These are phyloP conservation scores for Miscanthus lutarioriparius DNA, from an alignment of 176 grass and related monocot genomes.

Conservation along the genomic window DNA sequence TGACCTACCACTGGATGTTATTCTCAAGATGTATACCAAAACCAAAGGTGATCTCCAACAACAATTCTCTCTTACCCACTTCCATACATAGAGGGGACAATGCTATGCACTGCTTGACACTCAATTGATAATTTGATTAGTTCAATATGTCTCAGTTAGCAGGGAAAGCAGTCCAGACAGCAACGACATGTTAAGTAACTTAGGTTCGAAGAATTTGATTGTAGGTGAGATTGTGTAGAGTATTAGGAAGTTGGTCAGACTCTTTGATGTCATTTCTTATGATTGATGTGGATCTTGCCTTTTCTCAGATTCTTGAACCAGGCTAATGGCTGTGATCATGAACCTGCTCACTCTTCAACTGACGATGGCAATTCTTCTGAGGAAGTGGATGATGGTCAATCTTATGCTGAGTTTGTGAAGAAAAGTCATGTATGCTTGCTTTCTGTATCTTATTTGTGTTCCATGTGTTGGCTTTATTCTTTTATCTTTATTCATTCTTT, in stretches of 20 bases:
- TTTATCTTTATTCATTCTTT: background rate
- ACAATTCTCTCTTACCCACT: slow-evolving; percentile 28
- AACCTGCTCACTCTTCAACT: slow-evolving; percentile 52
- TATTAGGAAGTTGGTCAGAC: slow-evolving; percentile 38
- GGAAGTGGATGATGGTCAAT: slow-evolving; percentile 40
- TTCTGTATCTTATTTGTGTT: background rate
- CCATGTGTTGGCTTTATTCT: background rate
- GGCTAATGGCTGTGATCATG: slow-evolving; percentile 70
- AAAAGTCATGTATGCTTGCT: slow-evolving; percentile 52
- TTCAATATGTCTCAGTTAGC: slow-evolving; percentile 88
- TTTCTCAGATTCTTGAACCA: slow-evolving; percentile 72
- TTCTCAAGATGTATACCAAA: slow-evolving; percentile 61
- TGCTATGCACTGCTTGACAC: slow-evolving; percentile 18
- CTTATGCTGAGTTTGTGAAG: slow-evolving; percentile 40
- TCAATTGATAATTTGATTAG: slow-evolving; percentile 68
- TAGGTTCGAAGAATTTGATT: slow-evolving; percentile 52
- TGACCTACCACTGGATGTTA: slow-evolving; percentile 77
- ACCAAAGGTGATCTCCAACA: slow-evolving; percentile 42
- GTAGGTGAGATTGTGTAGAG: slow-evolving; percentile 79
- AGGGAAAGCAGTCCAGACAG: slow-evolving; percentile 65
- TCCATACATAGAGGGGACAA: slow-evolving; percentile 18
- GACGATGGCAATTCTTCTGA: slow-evolving; percentile 54
- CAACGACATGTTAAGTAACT: slow-evolving; percentile 43
- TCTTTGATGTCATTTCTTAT: slow-evolving; percentile 25
- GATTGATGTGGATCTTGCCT: slow-evolving; percentile 44